Conservation (phyloP, 176 grass and related monocot genomes). For the Oryza rufipogon region DNA sequence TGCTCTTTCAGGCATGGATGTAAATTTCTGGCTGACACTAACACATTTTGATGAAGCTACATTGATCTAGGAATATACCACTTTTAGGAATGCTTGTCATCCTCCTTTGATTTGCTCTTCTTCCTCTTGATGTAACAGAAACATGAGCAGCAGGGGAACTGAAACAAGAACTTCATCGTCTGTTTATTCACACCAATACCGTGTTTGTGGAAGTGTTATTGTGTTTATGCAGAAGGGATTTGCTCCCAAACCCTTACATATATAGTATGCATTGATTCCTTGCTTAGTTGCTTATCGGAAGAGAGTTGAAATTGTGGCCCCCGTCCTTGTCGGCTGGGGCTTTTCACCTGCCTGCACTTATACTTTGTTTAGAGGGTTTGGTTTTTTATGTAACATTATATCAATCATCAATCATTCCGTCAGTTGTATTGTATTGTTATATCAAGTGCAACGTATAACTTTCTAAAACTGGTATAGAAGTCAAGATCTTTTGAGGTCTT, state of each 20-base stretch:
- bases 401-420: neutral
- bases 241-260: conserved; percentile 29
- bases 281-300: conserved; percentile 34
- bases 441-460: neutral
- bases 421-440: neutral
- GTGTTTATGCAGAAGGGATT: neutral
- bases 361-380: conserved; percentile 21
- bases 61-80: neutral
- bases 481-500: neutral
- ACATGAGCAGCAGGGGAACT: conserved; percentile 65
- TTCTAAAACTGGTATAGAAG: neutral
- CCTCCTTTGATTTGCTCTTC: conserved; percentile 43
- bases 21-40: conserved; percentile 5
- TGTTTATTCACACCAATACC: neutral
- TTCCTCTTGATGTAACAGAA: conserved; percentile 60
- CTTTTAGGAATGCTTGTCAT: conserved; percentile 22
- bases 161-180: conserved; percentile 63
- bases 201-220: conserved; percentile 12
- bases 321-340: neutral
- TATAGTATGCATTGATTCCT: conserved; percentile 31
- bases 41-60: neutral
- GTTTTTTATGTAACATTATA: neutral
- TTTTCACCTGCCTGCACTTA: neutral
- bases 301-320: conserved; percentile 3
- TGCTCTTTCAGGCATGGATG: neutral